A percentile compares a stretch with the other conserved stretches of the same genome.
Conservation (phyloP, 2,329 filamentous ascomycete species). For the Biscogniauxia marginata region DNA sequence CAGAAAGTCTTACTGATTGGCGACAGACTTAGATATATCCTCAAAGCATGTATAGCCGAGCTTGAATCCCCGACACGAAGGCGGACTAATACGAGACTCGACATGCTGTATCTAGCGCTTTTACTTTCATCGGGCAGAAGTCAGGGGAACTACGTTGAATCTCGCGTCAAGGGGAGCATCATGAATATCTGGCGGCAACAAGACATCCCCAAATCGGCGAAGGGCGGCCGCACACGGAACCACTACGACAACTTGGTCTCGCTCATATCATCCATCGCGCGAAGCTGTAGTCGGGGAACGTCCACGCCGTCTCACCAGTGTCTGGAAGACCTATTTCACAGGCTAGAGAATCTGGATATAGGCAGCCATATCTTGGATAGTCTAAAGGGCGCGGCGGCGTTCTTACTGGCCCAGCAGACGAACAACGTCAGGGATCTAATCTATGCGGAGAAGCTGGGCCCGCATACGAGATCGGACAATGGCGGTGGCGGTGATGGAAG, state of each 20-base stretch:
- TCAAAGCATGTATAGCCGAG: conserved; percentile 29
- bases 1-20: conserved; percentile 21
- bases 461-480: background rate
- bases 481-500: conserved; percentile 2
- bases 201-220: conserved; percentile 6
- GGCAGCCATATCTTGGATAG: conserved; percentile 34
- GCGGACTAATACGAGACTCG: conserved; percentile 15
- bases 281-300: conserved; percentile 28
- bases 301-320: conserved; percentile 27
- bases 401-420: conserved; percentile 51
- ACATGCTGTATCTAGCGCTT: conserved; percentile 23
- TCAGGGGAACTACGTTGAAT: conserved; percentile 10
- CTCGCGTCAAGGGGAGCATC: conserved; percentile 13
- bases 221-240: conserved; percentile 16
- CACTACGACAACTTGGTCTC: conserved; percentile 26
- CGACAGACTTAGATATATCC: conserved; percentile 27
- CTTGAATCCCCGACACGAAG: conserved; percentile 16
- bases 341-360: conserved; percentile 37
- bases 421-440: conserved; percentile 52
- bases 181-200: conserved; percentile 16
- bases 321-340: conserved; percentile 37
- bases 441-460: conserved; percentile 48
- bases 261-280: conserved; percentile 31
- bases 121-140: conserved; percentile 23
- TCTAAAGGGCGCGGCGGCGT: conserved; percentile 47